phyloP scores from a whole-genome alignment of 345 rosid species.

The Gossypium rotundifolium region DNA sequence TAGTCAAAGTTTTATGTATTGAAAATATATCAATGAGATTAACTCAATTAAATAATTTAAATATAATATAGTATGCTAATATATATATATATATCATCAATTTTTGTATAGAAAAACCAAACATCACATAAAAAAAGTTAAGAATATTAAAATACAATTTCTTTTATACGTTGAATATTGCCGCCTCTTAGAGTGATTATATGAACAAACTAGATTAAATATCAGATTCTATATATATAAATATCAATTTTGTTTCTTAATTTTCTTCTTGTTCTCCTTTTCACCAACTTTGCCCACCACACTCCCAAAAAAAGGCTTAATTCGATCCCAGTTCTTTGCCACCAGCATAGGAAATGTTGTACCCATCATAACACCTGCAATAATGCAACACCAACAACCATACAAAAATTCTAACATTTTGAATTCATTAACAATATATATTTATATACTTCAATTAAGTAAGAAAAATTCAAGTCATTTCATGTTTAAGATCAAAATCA shows the following conservation, averaged over 20 bases:
- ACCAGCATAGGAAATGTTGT: slow-evolving; percentile 28
- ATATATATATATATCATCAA: no score
- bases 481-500: no score
- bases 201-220: background rate
- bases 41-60: no score
- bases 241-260: slow-evolving; percentile 1
- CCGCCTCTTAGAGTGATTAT: background rate
- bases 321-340: slow-evolving; percentile 23
- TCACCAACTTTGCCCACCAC: slow-evolving; percentile 8
- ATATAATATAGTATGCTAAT: no score
- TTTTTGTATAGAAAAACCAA: no score
- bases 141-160: no score
- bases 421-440: no score
- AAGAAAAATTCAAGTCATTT: background rate
- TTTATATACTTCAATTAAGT: background rate
- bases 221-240: background rate
- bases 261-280: slow-evolving; percentile 16
- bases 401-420: no score
- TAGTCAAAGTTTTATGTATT: no score
- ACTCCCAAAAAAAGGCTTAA: slow-evolving; percentile 11
- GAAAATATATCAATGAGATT: rapidly evolving
- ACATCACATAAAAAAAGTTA: no score
- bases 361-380: slow-evolving; percentile 24
- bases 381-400: background rate
- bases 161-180: background rate